Percentiles rank a stretch among this genome's conserved stretches.
phyloP scores from a whole-genome alignment of 345 rosid species.

The Garcia nutans region DNA sequence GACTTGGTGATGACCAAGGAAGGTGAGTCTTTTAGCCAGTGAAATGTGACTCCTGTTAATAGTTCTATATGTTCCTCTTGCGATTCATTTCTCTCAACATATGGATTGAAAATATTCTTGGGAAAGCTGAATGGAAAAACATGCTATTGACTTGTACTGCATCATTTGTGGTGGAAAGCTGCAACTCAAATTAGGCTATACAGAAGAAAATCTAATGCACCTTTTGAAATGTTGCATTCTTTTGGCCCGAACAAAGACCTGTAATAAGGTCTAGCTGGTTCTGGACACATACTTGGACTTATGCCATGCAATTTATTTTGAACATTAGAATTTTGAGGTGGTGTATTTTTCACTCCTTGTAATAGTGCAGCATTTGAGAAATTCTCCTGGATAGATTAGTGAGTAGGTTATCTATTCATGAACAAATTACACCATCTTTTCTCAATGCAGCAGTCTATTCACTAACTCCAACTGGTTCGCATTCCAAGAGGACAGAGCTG shows the following conservation, averaged over 20 bases:
- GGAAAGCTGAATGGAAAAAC: background rate
- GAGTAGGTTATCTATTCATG: background rate
- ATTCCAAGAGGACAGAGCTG: constrained; percentile 75
- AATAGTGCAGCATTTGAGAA: background rate
- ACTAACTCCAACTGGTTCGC: constrained; percentile 98
- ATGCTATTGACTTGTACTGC: background rate
- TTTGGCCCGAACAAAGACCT: background rate
- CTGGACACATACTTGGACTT: no score
- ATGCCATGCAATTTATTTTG: background rate
- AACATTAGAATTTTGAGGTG: background rate
- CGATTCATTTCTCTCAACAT: background rate
- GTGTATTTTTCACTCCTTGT: background rate
- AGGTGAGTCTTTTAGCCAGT: constrained; percentile 47
- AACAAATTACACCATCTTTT: background rate
- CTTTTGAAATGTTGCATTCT: background rate
- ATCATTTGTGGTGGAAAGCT: background rate
- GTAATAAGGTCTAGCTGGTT: background rate
- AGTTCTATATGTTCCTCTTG: background rate
- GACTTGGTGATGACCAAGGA: constrained; percentile 95
- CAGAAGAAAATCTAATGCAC: background rate
- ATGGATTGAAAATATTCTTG: background rate
- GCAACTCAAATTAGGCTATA: background rate
- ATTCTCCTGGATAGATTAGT: background rate
- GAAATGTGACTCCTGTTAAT: background rate
- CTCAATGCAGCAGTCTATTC: constrained; percentile 63